Base-by-base conservation (phyloP, 2,329 filamentous ascomycete species). In the Harringtonia lauricola region DNA sequence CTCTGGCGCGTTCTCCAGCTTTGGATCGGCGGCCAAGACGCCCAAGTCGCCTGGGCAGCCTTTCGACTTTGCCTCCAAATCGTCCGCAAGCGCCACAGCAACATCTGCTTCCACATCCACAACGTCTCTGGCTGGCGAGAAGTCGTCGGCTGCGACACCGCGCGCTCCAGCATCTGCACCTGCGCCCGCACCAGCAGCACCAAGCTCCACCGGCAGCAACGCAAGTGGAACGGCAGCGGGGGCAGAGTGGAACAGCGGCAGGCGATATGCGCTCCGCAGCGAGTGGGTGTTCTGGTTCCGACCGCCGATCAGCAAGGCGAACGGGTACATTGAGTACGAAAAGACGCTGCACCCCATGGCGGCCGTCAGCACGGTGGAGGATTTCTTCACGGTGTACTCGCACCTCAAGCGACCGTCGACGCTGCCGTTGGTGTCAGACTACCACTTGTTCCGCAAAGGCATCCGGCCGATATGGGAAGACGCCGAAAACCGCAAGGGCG, bases 401-500 rank as follows among this genome's bases (percentile, higher is more conserved):
- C 88, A 96, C 62, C 73, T 98, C 39, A 94, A 94, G 67, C 79
- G 85, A 24, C 92, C 94, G 3, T 96, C 89, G 30, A 70, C 75
- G 29, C 71, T 98, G 46, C 90, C 90, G 8, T 81, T 90, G 5
- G 90, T 96, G 26, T 95, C 89, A 21, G 92, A 98, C 64, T 98
- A 95, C 60, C 92, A 98, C 61, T 82, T 98, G 47, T 98, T 98
- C 71, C 94, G 92, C 65, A 88, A 92, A 59, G 90, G 89, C 43
- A 89, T 98, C 49, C 81, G 92, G 48, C 92, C 92, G 19, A 92
- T 98, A 54, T 98, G 92, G 92, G 92, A 98, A 64, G 92, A 98
- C 55, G 88, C 95, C 38, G 87, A 94, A 60, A 98, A 98, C 67
- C 92, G 87, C 63, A 83, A 81, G 53, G 92, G 92, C 43, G 92